A percentile compares a stretch with the other conserved stretches of the same genome.
Conservation (phyloP, 306 rosid species). For the Gastrolobium villosum region DNA sequence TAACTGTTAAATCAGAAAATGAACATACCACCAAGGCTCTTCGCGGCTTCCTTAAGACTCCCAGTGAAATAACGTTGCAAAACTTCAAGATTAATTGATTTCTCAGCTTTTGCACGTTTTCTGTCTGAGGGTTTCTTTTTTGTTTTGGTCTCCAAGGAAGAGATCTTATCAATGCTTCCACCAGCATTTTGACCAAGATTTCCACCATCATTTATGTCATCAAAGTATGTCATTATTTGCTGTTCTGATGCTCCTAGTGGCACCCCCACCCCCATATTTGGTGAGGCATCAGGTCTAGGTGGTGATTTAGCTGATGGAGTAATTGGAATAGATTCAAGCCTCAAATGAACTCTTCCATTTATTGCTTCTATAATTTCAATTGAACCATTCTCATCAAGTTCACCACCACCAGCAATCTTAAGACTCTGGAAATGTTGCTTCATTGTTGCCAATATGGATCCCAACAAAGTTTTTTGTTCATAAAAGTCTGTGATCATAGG, state of each 20-base stretch:
- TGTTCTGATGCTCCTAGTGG: slow-evolving; percentile 53
- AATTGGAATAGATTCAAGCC: slow-evolving; percentile 63
- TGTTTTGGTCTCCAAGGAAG: slow-evolving; percentile 58
- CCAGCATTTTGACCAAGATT: slow-evolving; percentile 41
- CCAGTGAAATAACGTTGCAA: slow-evolving; percentile 87
- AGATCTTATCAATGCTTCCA: slow-evolving; percentile 50
- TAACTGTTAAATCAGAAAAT: slow-evolving; percentile 7
- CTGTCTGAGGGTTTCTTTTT: slow-evolving; percentile 69
- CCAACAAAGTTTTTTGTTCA: slow-evolving; percentile 70
- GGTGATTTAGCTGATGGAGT: slow-evolving; percentile 49
- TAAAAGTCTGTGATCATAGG: slow-evolving; percentile 52
- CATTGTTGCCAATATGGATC: slow-evolving; percentile 75
- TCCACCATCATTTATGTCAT: slow-evolving; percentile 53
- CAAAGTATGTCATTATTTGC: slow-evolving; percentile 33
- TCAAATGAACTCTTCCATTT: slow-evolving; percentile 56
- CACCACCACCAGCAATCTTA: slow-evolving; percentile 76
- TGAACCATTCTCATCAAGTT: slow-evolving; percentile 59
- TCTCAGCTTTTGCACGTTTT: slow-evolving; percentile 92
- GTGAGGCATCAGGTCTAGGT: slow-evolving; percentile 49
- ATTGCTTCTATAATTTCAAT: slow-evolving; percentile 72
- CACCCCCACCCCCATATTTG: slow-evolving; percentile 49
- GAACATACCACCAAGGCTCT: slow-evolving; percentile 88
- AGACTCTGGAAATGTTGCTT: slow-evolving; percentile 81
- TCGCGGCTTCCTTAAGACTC: slow-evolving; percentile 96
- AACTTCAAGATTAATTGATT: slow-evolving; percentile 83